phyloP scores from a whole-genome alignment of 2,329 filamentous ascomycete species.

The Ceratocystis alfenasii region DNA sequence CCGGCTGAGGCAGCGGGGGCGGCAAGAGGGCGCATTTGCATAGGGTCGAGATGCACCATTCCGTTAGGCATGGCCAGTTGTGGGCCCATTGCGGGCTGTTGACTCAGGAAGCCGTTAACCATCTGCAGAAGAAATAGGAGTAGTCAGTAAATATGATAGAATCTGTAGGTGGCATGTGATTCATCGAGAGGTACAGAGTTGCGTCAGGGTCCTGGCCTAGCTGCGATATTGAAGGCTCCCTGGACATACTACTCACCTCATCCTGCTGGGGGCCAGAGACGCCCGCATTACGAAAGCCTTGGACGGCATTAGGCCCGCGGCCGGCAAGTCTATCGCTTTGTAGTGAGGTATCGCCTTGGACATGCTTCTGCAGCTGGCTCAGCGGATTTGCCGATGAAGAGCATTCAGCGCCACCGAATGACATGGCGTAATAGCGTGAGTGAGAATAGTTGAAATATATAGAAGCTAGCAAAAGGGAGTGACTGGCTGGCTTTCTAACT shows the following conservation, averaged over 20 bases:
- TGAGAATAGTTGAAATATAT: background rate
- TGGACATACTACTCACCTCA: slow-evolving; percentile 40
- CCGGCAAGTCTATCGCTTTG: slow-evolving; percentile 82
- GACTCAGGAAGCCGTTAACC: slow-evolving; percentile 87
- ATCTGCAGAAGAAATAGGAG: slow-evolving; percentile 42
- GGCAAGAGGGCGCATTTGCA: slow-evolving; percentile 29
- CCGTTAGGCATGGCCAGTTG: slow-evolving; percentile 42
- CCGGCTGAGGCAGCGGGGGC: slow-evolving; percentile 29
- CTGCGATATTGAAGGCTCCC: slow-evolving; percentile 24
- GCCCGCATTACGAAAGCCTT: slow-evolving; percentile 63
- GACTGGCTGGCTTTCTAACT: background rate
- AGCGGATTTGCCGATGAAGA: slow-evolving; percentile 92
- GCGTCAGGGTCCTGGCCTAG: background rate
- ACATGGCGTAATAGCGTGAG: slow-evolving; percentile 50
- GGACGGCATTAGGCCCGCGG: slow-evolving; percentile 57
- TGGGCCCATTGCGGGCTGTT: slow-evolving; percentile 49
- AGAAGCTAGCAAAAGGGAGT: background rate
- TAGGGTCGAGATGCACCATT: slow-evolving; percentile 37
- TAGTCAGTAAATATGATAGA: slow-evolving; percentile 9
- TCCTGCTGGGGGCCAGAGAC: slow-evolving; percentile 57
- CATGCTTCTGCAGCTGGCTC: slow-evolving; percentile 94
- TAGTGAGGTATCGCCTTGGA: slow-evolving; percentile 87
- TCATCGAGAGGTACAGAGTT: background rate
- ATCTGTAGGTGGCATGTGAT: slow-evolving; percentile 3
- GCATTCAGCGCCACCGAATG: slow-evolving; percentile 92